A percentile compares a stretch with the other conserved stretches of the same genome.
Conservation (phyloP, 768 basidiomycete genomes). For the Boletellus emodensis region DNA sequence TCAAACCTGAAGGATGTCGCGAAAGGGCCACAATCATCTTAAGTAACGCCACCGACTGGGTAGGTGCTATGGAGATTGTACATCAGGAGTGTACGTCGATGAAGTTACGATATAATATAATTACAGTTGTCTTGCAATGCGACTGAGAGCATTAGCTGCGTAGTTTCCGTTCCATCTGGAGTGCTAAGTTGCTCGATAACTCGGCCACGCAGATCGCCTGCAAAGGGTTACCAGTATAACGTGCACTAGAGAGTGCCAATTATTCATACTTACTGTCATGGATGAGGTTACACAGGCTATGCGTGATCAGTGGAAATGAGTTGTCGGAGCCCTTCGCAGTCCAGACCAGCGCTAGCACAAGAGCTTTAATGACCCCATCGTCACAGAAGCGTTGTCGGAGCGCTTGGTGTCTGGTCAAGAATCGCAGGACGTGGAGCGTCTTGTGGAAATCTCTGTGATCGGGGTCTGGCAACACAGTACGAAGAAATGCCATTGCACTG, state of each 20-base stretch:
- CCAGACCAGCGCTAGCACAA: too few relatives aligned
- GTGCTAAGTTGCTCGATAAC: background rate
- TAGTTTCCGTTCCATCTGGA: background rate
- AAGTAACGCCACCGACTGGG: background rate
- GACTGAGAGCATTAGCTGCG: background rate
- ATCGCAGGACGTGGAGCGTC: too few relatives aligned
- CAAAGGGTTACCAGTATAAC: background rate
- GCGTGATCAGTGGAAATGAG: too few relatives aligned
- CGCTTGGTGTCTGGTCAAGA: too few relatives aligned
- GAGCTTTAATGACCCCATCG: too few relatives aligned
- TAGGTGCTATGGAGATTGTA: background rate
- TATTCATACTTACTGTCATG: background rate
- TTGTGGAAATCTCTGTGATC: too few relatives aligned
- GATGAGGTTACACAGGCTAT: too few relatives aligned
- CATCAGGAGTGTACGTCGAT: background rate
- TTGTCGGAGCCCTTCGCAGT: too few relatives aligned
- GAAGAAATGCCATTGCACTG: too few relatives aligned
- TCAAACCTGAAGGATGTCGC: too few relatives aligned
- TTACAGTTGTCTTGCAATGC: slow-evolving; percentile 4
- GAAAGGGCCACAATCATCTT: background rate
- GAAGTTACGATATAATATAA: background rate
- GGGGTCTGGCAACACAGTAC: too few relatives aligned
- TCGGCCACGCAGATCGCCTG: background rate
- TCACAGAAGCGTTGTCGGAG: too few relatives aligned
- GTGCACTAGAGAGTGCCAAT: background rate